phyloP scores from a whole-genome alignment of 495 filamentous ascomycete genomes.

The Letharia lupina region DNA sequence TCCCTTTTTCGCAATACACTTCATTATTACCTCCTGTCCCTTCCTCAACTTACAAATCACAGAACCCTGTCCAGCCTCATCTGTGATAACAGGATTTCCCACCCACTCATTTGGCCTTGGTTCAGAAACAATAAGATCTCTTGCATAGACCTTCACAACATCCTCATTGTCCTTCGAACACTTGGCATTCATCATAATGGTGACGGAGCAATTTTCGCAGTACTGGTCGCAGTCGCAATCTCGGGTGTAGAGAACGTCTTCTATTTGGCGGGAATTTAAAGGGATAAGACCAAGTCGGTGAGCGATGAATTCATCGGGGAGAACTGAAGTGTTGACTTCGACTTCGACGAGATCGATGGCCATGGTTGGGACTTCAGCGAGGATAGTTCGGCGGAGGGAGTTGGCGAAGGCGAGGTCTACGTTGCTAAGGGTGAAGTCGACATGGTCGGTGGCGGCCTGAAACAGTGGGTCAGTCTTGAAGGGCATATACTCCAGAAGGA shows the following conservation, averaged over 20 bases:
- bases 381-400: conserved; percentile 82
- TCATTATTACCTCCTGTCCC: conserved; percentile 78
- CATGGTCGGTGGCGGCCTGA: conserved; percentile 59
- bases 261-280: conserved; percentile 72
- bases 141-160: conserved; percentile 82
- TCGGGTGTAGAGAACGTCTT: conserved; percentile 78
- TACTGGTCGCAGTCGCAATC: conserved; percentile 94
- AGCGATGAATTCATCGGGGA: conserved; percentile 90
- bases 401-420: conserved; percentile 88
- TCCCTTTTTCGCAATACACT: conserved; percentile 93
- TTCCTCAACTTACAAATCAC: conserved; percentile 84
- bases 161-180: conserved; percentile 59
- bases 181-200: conserved; percentile 68
- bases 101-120: conserved; percentile 59
- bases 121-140: conserved; percentile 63
- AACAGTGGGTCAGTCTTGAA: conserved; percentile 7
- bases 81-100: conserved; percentile 78
- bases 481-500: neutral
- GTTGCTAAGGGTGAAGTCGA: conserved; percentile 74
- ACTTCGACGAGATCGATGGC: conserved; percentile 94
- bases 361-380: conserved; percentile 90
- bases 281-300: conserved; percentile 91
- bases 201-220: conserved; percentile 84
- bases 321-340: conserved; percentile 83
- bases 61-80: conserved; percentile 67